Evolutionary conservation across 106 monocot species (phyloP).

Genomic region (Dioscorea zingiberensis): DNA sequence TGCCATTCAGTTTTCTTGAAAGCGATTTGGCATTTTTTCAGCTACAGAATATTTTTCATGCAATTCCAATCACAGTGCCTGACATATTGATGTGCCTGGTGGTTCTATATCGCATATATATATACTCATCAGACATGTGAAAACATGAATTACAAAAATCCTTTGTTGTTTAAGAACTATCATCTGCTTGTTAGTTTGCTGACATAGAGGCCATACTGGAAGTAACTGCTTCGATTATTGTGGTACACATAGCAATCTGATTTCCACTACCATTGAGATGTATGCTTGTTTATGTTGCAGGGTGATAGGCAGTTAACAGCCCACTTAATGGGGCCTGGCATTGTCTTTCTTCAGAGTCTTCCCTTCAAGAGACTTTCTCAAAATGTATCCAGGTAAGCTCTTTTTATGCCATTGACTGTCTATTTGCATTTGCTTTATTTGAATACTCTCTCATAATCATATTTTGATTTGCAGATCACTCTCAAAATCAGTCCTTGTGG

Average conservation of each 20-base stretch:
- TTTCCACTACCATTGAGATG: not conserved
- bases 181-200: no score
- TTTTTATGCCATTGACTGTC: no score
- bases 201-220: no score
- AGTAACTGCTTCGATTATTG: not conserved
- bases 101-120: no score
- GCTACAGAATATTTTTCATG: no score
- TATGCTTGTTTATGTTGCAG: conserved; percentile 27
- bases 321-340: conserved; percentile 69
- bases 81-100: no score
- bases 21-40: no score
- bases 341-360: conserved; percentile 89
- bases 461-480: conserved; percentile 36
- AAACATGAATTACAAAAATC: no score
- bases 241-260: not conserved
- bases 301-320: conserved; percentile 67
- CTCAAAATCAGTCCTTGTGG: conserved; percentile 62
- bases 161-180: no score
- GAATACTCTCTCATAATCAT: not conserved
- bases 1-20: no score
- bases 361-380: conserved; percentile 84
- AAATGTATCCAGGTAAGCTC: conserved; percentile 65
- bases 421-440: not conserved
- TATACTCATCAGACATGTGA: no score
- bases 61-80: no score